These are phyloP conservation scores for Cladosporium halotolerans DNA, from an alignment of 2,329 filamentous ascomycete genomes.

Conservation along the genomic window DNA sequence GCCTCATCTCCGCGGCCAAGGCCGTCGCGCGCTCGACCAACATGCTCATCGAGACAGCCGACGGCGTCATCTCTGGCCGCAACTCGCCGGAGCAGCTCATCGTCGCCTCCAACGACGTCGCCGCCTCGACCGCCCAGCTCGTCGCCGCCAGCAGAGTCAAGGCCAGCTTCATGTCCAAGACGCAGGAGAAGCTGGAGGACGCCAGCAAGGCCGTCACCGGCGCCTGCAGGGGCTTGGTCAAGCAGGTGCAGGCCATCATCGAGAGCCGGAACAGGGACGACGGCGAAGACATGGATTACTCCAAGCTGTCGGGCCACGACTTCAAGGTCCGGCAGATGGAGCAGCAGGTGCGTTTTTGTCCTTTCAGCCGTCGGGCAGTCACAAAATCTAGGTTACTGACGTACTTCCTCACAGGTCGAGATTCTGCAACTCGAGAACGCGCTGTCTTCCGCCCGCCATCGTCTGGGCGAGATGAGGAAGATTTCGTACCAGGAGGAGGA, in stretches of 20 bases:
- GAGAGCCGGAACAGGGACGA: slow-evolving; percentile 76
- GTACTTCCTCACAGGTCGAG: slow-evolving; percentile 63
- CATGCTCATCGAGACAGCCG: slow-evolving; percentile 93
- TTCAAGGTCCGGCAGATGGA: slow-evolving; percentile 99
- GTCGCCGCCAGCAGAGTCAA: slow-evolving; percentile 94
- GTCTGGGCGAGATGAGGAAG: slow-evolving; percentile 96
- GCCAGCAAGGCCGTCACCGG: slow-evolving; percentile 89
- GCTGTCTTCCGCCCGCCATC: slow-evolving; percentile 68
- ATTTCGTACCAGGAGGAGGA: slow-evolving; percentile 81
- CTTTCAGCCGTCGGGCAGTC: too few species aligned
- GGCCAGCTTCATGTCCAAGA: slow-evolving; percentile 96
- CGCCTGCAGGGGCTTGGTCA: slow-evolving; percentile 79
- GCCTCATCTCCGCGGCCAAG: slow-evolving; percentile 93
- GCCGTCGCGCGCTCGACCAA: slow-evolving; percentile 91
- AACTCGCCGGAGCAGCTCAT: slow-evolving; percentile 97
- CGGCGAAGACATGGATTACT: slow-evolving; percentile 75
- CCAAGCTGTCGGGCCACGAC: slow-evolving; percentile 81
- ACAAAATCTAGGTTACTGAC: too few species aligned
- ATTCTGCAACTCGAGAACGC: slow-evolving; percentile 92
- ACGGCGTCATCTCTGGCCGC: slow-evolving; percentile 84
- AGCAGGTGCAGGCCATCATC: slow-evolving; percentile 93
- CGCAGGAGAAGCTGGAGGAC: slow-evolving; percentile 81
- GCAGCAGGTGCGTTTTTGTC: slow-evolving; percentile 71
- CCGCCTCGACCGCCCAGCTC: slow-evolving; percentile 90
- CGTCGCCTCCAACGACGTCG: slow-evolving; percentile 94